Evolutionary conservation across 1,284 basidiomycete genomes (phyloP).

Genomic region (Agroathelia rolfsii): DNA sequence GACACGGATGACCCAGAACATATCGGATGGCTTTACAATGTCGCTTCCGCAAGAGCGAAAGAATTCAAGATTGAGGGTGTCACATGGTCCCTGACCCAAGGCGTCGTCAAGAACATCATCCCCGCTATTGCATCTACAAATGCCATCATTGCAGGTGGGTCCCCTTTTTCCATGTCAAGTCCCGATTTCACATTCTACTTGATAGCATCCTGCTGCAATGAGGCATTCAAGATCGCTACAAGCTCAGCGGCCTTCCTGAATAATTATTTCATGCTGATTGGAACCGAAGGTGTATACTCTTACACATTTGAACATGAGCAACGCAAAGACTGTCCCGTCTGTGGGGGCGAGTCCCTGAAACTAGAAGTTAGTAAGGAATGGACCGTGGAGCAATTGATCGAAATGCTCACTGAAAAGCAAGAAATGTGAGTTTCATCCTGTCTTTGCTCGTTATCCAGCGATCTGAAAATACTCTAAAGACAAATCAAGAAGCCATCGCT

Average conservation of each 20-base stretch:
- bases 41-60: conserved; percentile 74
- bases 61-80: conserved; percentile 97
- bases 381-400: conserved; percentile 80
- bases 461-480: conserved; percentile 30
- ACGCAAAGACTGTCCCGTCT: conserved; percentile 91
- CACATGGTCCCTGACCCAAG: conserved; percentile 95
- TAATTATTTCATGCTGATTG: conserved; percentile 98
- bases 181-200: background rate
- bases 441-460: conserved; percentile 5
- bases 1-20: conserved; percentile 97
- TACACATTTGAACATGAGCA: conserved; percentile 96
- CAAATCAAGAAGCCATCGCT: conserved; percentile 92
- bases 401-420: conserved; percentile 75
- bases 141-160: conserved; percentile 84
- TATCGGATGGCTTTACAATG: conserved; percentile 86
- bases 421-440: conserved; percentile 60
- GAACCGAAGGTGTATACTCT: conserved; percentile 94
- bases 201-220: conserved; percentile 97
- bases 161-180: background rate
- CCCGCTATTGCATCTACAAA: conserved; percentile 97
- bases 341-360: conserved; percentile 82
- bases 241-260: conserved; percentile 89
- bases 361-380: conserved; percentile 58
- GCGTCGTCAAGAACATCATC: conserved; percentile 99
- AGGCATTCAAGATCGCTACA: conserved; percentile 98